Percentiles rank a stretch among this genome's conserved stretches.
Conservation (phyloP, 257 asterid species). For the Solanum neorickii region DNA sequence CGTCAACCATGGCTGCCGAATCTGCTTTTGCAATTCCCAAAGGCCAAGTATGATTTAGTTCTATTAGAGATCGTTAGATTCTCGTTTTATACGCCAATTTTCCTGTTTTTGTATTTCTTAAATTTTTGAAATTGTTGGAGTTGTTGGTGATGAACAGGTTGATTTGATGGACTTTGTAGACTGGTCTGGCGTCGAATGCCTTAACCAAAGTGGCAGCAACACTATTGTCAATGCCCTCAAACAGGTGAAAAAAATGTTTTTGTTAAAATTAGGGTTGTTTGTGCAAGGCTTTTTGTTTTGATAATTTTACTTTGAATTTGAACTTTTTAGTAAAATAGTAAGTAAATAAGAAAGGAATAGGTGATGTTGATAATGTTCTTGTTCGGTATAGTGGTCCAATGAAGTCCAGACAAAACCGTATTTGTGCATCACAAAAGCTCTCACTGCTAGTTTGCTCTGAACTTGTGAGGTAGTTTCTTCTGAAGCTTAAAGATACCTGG, state of each 20-base stretch:
- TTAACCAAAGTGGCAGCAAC: constrained; percentile 47
- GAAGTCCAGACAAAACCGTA: background rate
- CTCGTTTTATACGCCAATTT: background rate
- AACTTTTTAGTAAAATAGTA: background rate
- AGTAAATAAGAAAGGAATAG: background rate
- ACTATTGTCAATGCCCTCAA: constrained; percentile 64
- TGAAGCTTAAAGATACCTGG: background rate
- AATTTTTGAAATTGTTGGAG: background rate
- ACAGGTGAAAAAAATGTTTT: constrained; percentile 23
- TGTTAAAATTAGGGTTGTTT: background rate
- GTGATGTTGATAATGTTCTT: background rate
- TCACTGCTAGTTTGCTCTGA: background rate
- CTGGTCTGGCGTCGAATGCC: constrained; percentile 82
- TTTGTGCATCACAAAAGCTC: background rate
- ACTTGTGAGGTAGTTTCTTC: background rate
- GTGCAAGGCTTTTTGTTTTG: background rate
- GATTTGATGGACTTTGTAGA: constrained; percentile 69
- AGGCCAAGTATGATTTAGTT: constrained; percentile 28
- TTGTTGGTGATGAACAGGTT: constrained; percentile 24
- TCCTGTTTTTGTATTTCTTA: background rate
- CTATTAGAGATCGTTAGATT: background rate
- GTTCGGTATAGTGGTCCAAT: background rate
- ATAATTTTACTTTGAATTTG: background rate
- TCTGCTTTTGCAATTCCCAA: constrained; percentile 44
- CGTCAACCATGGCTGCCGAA: constrained; percentile 50